Evolutionary conservation across 2,329 filamentous ascomycete genomes (phyloP).

Genomic region (Cyphellophora attinorum): DNA sequence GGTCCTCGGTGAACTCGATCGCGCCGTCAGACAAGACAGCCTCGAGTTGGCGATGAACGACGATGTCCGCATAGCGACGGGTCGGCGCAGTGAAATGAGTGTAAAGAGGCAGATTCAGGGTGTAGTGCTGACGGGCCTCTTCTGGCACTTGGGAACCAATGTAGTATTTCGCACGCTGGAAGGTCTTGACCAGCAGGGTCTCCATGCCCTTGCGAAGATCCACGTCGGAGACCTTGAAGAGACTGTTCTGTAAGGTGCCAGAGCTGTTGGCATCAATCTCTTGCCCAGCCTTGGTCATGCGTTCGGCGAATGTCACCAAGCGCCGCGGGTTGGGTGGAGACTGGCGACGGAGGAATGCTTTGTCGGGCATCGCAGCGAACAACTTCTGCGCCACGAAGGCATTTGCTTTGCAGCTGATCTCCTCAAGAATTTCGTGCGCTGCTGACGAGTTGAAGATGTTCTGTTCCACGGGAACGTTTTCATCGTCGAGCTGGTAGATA

Average conservation of each 20-base stretch:
- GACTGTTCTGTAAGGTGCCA: slow-evolving; percentile 81
- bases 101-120: slow-evolving; percentile 84
- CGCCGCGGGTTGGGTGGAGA: slow-evolving; percentile 76
- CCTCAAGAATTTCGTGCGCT: slow-evolving; percentile 88
- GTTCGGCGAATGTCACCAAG: slow-evolving; percentile 79
- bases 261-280: slow-evolving; percentile 85
- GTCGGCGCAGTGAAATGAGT: slow-evolving; percentile 97
- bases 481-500: slow-evolving; percentile 88
- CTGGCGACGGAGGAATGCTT: slow-evolving; percentile 85
- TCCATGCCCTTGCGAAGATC: slow-evolving; percentile 96
- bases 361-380: slow-evolving; percentile 69
- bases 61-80: slow-evolving; percentile 85
- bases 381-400: slow-evolving; percentile 80
- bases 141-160: slow-evolving; percentile 70
- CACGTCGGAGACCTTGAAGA: slow-evolving; percentile 83
- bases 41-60: slow-evolving; percentile 92
- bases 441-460: slow-evolving; percentile 90
- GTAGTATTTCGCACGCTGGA: slow-evolving; percentile 94
- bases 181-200: slow-evolving; percentile 85
- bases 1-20: slow-evolving; percentile 78
- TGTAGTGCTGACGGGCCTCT: slow-evolving; percentile 77
- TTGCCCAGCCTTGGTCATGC: slow-evolving; percentile 85
- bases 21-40: slow-evolving; percentile 71
- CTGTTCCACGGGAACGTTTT: slow-evolving; percentile 92
- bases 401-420: slow-evolving; percentile 90